Conservation (phyloP, 116 monocot species). For the Zostera marina region DNA sequence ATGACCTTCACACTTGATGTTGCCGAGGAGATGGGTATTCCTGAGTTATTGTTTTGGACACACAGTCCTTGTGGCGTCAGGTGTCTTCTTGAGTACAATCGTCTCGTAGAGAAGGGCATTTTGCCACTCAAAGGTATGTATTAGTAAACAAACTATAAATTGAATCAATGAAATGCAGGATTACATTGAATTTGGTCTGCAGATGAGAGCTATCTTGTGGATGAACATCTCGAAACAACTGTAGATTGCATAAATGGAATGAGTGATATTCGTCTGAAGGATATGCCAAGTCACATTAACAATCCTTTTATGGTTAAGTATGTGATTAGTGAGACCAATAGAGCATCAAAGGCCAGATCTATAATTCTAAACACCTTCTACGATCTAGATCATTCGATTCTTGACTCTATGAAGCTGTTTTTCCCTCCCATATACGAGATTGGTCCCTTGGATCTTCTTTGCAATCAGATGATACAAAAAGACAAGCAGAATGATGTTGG, state of each 20-base stretch:
- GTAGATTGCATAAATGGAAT: conserved; percentile 9
- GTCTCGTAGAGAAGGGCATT: too few species aligned
- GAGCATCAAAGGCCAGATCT: conserved; percentile 1
- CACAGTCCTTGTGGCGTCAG: too few species aligned
- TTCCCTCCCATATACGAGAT: conserved; percentile 10
- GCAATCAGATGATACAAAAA: neutral
- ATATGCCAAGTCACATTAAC: conserved; percentile 10
- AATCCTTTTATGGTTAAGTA: conserved; percentile 12
- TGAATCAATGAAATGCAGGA: too few species aligned
- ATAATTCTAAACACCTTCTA: conserved; percentile 17
- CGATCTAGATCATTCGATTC: neutral
- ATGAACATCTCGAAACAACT: conserved; percentile 6
- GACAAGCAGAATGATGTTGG: too few species aligned
- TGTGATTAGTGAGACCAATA: conserved; percentile 1
- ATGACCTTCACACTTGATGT: too few species aligned
- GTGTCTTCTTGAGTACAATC: too few species aligned
- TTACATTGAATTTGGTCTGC: too few species aligned
- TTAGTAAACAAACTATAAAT: too few species aligned
- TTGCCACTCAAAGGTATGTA: too few species aligned
- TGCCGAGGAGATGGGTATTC: too few species aligned
- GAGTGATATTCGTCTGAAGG: conserved; percentile 10
- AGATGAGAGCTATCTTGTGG: too few species aligned
- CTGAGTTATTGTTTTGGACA: too few species aligned
- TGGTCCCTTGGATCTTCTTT: conserved; percentile 9
- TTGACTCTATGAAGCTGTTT: conserved; percentile 5